A percentile compares a stretch with the other conserved stretches of the same genome.
Conservation (phyloP, 164 flowering plant genomes). For the Taxillus chinensis region DNA sequence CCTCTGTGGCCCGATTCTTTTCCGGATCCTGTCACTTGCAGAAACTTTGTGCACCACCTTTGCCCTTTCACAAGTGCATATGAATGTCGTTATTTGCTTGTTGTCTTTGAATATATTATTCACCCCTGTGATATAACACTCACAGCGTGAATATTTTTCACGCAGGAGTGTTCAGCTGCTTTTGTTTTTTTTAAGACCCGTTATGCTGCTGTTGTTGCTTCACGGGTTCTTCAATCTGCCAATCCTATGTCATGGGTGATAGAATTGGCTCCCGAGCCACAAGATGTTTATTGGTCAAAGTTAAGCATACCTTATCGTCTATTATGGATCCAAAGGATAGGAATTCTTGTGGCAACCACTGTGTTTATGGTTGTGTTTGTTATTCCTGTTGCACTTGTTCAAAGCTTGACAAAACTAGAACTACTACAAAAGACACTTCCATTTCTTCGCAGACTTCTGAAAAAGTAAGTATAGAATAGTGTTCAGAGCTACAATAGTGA, state of each 20-base stretch:
- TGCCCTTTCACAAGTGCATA: too few species aligned
- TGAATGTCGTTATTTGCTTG: too few species aligned
- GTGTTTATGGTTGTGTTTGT: conserved; percentile 66
- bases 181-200: conserved; percentile 88
- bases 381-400: conserved; percentile 69
- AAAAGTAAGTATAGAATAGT: conserved; percentile 34
- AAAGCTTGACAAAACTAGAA: conserved; percentile 67
- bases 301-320: conserved; percentile 66
- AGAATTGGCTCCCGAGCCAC: conserved; percentile 83
- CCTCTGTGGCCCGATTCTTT: too few species aligned
- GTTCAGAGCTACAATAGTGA: too few species aligned
- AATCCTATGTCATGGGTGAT: conserved; percentile 96
- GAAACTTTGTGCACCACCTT: too few species aligned
- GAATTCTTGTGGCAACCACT: conserved; percentile 48
- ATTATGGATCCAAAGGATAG: conserved; percentile 75
- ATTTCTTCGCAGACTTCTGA: conserved; percentile 48
- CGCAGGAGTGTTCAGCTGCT: conserved; percentile 84
- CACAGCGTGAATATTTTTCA: not conserved
- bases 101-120: conserved; percentile 10
- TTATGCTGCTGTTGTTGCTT: conserved; percentile 63
- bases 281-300: conserved; percentile 83
- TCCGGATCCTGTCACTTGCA: too few species aligned
- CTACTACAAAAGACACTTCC: conserved; percentile 49
- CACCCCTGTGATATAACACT: too few species aligned
- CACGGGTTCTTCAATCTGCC: conserved; percentile 64